Conservation (phyloP, 2,329 filamentous ascomycete species). For the Rutstroemia sydowiana region DNA sequence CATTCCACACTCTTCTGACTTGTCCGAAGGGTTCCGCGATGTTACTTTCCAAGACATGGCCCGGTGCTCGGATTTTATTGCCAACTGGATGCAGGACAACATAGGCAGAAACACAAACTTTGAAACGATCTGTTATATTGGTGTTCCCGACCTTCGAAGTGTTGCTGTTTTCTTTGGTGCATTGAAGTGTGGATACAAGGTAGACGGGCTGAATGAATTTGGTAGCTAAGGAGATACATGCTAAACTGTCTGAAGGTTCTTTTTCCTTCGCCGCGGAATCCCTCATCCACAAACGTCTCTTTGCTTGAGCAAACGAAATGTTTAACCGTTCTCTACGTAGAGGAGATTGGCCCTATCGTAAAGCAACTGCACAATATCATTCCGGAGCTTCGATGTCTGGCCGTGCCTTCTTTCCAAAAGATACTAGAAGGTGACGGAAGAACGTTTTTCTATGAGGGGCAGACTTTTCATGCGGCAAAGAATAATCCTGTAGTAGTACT, state of each 20-base stretch:
- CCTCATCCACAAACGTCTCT: not conserved
- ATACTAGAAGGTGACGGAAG: not conserved
- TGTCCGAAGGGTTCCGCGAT: constrained; percentile 8
- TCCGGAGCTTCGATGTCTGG: not conserved
- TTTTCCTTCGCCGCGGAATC: constrained; percentile 10
- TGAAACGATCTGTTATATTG: constrained; percentile 38
- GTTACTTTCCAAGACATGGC: constrained; percentile 14
- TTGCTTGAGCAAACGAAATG: constrained; percentile 5
- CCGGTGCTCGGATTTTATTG: constrained; percentile 14
- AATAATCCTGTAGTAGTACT: constrained; percentile 7
- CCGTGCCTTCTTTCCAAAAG: not conserved
- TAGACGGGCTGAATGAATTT: not conserved
- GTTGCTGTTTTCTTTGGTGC: constrained; percentile 7
- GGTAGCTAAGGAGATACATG: not conserved
- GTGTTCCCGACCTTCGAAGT: constrained; percentile 15
- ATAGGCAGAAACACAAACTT: not conserved
- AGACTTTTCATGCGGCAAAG: constrained; percentile 20
- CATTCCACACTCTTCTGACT: not conserved
- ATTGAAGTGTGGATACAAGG: constrained; percentile 10
- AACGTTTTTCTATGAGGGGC: not conserved
- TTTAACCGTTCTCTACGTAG: constrained; percentile 1
- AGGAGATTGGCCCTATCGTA: not conserved
- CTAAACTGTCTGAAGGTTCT: constrained; percentile 2
- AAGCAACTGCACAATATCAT: not conserved
- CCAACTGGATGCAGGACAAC: constrained; percentile 19